Evolutionary conservation across 257 asterid genomes (phyloP), one percentile per base, ranked within the genome.

Genomic region (Perilla frutescens): DNA sequence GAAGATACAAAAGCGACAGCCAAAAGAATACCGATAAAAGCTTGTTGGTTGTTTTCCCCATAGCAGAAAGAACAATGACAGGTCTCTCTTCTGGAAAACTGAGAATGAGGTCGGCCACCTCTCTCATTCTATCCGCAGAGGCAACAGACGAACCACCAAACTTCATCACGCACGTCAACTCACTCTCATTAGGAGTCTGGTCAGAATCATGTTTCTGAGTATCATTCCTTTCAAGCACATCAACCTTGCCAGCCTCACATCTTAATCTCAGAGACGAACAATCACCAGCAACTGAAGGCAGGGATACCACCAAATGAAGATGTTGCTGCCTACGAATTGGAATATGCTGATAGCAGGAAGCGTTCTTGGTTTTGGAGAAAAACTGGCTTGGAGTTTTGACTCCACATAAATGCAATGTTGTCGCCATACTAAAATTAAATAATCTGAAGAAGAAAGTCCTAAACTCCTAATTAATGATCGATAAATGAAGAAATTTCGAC

Each of bases 101-200:
- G 81, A 83, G 82, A 77, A 91, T 88, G 55, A 91, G 93, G 15
- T 83, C 82, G 59, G 93, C 96, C 44, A 91, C 86, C 74, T 91
- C 93, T 74, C 80, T 88, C 91, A 91, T 90, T 75, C 96, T 81
- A 40, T 80, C 84, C 0, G 92, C 96, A 0, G 96, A 85, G 45
- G 97, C 88, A 66, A 91, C 90, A 2, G 97, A 91, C 10, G 97
- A 91, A 20, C 97, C 97, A 37, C 97, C 97, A 57, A 91, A 91
- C 83, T 91, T 91, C 97, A 91, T 91, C 44, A 82, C 87, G 58
- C 84, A 82, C 4, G 84, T 76, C 75, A 82, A 53, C 55, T 76
- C 83, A 29, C 47, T 65, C 53, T 65, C 73, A 47, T 32, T 65
- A 3, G 65, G 58, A 73, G 57, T 54, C 44, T 71, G 86, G 26